These are phyloP conservation scores for Phytophthora boehmeriae DNA, from an alignment of 352 stramenopile genomes.

Conservation along the genomic window DNA sequence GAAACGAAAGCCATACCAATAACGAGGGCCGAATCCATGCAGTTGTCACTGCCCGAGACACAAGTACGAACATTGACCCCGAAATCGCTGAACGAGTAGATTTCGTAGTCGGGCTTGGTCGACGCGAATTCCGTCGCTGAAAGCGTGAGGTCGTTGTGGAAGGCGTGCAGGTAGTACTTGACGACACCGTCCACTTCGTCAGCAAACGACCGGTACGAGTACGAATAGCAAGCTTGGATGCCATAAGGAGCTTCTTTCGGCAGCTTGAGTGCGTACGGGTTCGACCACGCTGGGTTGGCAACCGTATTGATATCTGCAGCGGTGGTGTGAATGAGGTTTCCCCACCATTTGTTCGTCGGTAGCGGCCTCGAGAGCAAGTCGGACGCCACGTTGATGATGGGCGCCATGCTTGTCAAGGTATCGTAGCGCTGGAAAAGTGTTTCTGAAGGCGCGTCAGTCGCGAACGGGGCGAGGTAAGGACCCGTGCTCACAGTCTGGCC, in stretches of 20 bases:
- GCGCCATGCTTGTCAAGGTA: constrained; percentile 53
- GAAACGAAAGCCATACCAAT: constrained; percentile 81
- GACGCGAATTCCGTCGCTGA: constrained; percentile 65
- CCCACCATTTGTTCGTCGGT: constrained; percentile 89
- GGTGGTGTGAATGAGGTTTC: constrained; percentile 74
- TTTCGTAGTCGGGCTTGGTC: constrained; percentile 61
- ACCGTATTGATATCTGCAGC: constrained; percentile 47
- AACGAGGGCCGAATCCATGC: constrained; percentile 66
- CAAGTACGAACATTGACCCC: constrained; percentile 62
- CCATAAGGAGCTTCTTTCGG: constrained; percentile 58
- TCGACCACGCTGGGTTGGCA: constrained; percentile 68
- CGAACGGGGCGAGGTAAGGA: constrained; percentile 48
- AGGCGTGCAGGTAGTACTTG: constrained; percentile 71
- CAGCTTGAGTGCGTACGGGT: constrained; percentile 79
- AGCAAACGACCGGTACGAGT: constrained; percentile 61
- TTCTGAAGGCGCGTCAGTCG: constrained; percentile 50
- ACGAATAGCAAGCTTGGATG: constrained; percentile 70
- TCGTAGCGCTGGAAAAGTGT: constrained; percentile 58
- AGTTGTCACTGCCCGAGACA: constrained; percentile 34
- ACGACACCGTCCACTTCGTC: constrained; percentile 53
- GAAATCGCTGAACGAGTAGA: constrained; percentile 75
- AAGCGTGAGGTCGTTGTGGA: constrained; percentile 76
- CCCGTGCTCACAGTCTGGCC: constrained; percentile 6
- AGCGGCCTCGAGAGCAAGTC: constrained; percentile 55
- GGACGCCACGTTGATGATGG: constrained; percentile 66